Base-by-base conservation (phyloP, 139 green algal genomes). In the Gonium pectorale region DNA sequence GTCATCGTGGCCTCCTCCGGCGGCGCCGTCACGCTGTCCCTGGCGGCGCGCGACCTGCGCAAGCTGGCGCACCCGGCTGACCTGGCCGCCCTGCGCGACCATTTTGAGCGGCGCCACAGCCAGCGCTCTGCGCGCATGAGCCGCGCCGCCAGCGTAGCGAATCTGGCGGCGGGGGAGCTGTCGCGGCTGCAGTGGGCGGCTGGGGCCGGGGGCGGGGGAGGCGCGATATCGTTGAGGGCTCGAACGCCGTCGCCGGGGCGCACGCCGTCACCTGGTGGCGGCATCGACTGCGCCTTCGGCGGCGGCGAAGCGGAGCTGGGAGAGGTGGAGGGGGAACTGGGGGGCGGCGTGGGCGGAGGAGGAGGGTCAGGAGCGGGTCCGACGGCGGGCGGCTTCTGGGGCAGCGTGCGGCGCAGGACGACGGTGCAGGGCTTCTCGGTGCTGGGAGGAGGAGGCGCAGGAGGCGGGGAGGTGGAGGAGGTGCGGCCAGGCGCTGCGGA, bases 31-130 rank as follows among this genome's bases (percentile, higher is more conserved):
- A 17, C 64, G 51, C 59, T 82, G 11, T 62, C 59, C 0, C 41
- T 82, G 17, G 31, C 40, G 13, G 22, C 13, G 5, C 1, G 59
- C 0, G 75, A 82, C 41, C 59, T 82, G 41, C 75, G 75, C n/a
- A 60, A 62, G 41, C 40, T 71, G 21, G 75, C 71, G 33, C 75
- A 82, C 59, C 40, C 75, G 0, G 40, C 41, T 1, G 75, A 82
- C 59, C 56, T 72, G 59, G 27, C 38, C 5, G 15, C 59, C 2
- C 75, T 71, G 40, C 37, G 59, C 29, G 59, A 82, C 27, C 40
- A 70, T 59, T 71, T 69, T 37, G 40, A 26, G 13, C n/a, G 19
- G 6, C 75, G 75, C 40, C 22, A 21, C 40, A 27, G 2, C 24
- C 29, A 82, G 41, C 75, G 75, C 22, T 24, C 21, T 24, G 35